Base-by-base conservation (phyloP, 441 rosid species). In the Pelargonium cotyledonis region DNA sequence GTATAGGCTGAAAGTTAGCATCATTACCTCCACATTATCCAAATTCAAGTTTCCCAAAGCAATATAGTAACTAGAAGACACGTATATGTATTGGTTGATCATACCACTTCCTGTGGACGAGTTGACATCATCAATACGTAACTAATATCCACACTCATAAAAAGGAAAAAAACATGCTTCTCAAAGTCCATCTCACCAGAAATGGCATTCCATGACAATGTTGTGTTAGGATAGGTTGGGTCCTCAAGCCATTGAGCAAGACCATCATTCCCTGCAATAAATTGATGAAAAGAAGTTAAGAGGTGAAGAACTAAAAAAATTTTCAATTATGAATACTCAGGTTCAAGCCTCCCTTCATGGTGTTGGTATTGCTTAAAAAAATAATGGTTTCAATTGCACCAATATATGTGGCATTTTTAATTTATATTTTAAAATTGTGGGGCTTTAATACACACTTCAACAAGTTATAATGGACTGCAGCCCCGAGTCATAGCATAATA, bases 11-110 rank as follows among this genome's bases (percentile, higher is more conserved):
- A 7, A 35, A 15, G 68, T 47, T 71, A 16, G 51, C 35, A 63
- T 21, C 75, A 46, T 80, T 88, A 95, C 99, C 96, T 86, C 83
- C 58, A 87, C 86, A 14, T 84, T 82, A 75, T 85, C 91, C 6
- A 88, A 78, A 83, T 95, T 89, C 68, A 88, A 76, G 75, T 95
- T 95, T 71, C 97, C 98, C 73, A 83, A 76, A 58, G 96, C 97
- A 60, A 95, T 70, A 70, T 88, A 90, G 82, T 92, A 95, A 78
- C 65, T 84, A 69, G 98, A 83, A 72, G 99, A 88, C 70, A 63
- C 78, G 72, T 69, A 78, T 77, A 95, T 90, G 62, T 75, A 73
- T 71, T 83, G 91, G 76, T 82, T 82, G 76, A 89, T 78, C 69
- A 65, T 65, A 47, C 98, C 98, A 73, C 81, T 81, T 79, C 95